Conservation (phyloP, 2,329 filamentous ascomycete genomes). For the Mycogone perniciosa region DNA sequence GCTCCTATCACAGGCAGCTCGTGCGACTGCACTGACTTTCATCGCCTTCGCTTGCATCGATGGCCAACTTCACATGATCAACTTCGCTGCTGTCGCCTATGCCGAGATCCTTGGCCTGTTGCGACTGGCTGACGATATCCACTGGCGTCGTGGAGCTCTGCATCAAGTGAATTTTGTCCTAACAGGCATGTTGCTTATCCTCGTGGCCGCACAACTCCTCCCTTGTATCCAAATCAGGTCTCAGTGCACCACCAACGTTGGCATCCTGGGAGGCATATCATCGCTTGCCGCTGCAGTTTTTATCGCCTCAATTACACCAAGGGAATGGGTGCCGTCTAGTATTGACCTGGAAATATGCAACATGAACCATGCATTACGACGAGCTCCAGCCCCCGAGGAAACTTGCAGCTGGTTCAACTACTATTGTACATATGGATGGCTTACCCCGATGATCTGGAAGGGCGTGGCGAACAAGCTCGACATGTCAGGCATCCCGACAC, state of each 20-base stretch:
- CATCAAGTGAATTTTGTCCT: slow-evolving; percentile 44
- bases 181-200: slow-evolving; percentile 28
- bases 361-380: slow-evolving; percentile 21
- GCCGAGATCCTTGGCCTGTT: slow-evolving; percentile 39
- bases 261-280: slow-evolving; percentile 29
- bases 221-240: slow-evolving; percentile 34
- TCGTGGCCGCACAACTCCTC: slow-evolving; percentile 32
- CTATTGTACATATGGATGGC: slow-evolving; percentile 45
- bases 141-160: slow-evolving; percentile 40
- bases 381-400: slow-evolving; percentile 42
- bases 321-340: slow-evolving; percentile 42
- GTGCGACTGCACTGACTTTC: slow-evolving; percentile 35
- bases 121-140: slow-evolving; percentile 33
- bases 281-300: slow-evolving; percentile 31
- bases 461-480: slow-evolving; percentile 38
- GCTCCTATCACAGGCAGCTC: slow-evolving; percentile 33
- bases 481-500: slow-evolving; percentile 40
- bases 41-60: slow-evolving; percentile 29
- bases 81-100: slow-evolving; percentile 32
- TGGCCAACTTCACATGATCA: slow-evolving; percentile 29
- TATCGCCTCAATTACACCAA: slow-evolving; percentile 39
- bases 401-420: slow-evolving; percentile 47
- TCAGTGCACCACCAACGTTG: slow-evolving; percentile 22
- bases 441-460: slow-evolving; percentile 42
- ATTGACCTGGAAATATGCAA: slow-evolving; percentile 27